Percentiles rank a stretch among this genome's conserved stretches.
Conservation (phyloP, 2,329 filamentous ascomycete species). For the Ascochyta lentis region DNA sequence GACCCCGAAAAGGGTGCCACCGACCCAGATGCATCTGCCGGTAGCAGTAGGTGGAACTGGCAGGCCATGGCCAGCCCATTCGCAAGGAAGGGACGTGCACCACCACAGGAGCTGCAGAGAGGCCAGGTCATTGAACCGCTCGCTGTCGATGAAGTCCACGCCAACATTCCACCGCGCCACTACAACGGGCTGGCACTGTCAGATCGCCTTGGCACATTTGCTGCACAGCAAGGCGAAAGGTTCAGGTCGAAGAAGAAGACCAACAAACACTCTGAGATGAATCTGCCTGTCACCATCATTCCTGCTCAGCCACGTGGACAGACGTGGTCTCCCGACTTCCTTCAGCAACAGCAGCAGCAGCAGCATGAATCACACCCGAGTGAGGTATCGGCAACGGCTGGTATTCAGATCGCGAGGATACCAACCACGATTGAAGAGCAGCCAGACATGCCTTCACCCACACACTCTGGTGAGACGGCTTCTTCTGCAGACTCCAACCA, state of each 20-base stretch:
- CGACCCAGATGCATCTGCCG: constrained; percentile 16
- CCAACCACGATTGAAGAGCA: constrained; percentile 29
- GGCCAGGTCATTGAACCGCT: constrained; percentile 59
- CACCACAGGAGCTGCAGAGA: constrained; percentile 65
- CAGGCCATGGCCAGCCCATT: constrained; percentile 63
- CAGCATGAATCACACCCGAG: not conserved
- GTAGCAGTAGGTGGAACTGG: constrained; percentile 53
- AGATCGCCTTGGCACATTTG: constrained; percentile 56
- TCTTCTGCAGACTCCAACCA: constrained; percentile 23
- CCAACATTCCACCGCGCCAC: constrained; percentile 51
- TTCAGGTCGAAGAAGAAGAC: constrained; percentile 50
- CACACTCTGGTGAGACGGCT: constrained; percentile 15
- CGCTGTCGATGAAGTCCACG: constrained; percentile 42
- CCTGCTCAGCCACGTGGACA: constrained; percentile 64
- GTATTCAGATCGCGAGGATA: constrained; percentile 25
- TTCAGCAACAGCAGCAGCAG: constrained; percentile 22
- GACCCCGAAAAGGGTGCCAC: constrained; percentile 40
- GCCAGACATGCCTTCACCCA: constrained; percentile 20
- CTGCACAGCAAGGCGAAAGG: constrained; percentile 57
- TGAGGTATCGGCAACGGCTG: constrained; percentile 21
- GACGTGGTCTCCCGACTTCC: constrained; percentile 59
- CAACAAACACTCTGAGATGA: constrained; percentile 44
- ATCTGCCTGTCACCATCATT: constrained; percentile 66
- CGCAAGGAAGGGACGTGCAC: constrained; percentile 62
- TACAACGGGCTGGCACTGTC: constrained; percentile 54